Percentiles rank a stretch among this genome's conserved stretches.
phyloP scores from a whole-genome alignment of 225 moss, liverwort and hornwort genomes.

The Pseudoscleropodium purum region DNA sequence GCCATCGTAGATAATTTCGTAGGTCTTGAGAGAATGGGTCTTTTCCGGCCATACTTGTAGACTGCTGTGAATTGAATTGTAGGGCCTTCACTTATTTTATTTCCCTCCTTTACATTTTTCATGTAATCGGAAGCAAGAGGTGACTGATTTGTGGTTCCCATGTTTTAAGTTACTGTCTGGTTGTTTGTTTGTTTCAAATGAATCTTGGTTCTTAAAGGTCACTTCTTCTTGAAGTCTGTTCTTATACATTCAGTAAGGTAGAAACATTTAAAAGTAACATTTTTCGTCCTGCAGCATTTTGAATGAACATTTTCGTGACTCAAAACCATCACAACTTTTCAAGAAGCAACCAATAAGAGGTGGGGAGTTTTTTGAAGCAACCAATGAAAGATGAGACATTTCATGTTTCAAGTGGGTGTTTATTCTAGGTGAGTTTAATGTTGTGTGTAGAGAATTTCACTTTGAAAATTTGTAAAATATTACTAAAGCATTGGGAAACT shows the following conservation, averaged over 20 bases:
- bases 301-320: too few species aligned
- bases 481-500: not conserved
- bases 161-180: not conserved
- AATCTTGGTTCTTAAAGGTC: not conserved
- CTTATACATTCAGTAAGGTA: not conserved
- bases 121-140: not conserved
- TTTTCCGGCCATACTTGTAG: not conserved
- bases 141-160: not conserved
- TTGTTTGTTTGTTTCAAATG: not conserved
- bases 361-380: not conserved
- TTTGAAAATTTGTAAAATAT: not conserved
- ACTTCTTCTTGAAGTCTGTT: not conserved
- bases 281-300: accelerated
- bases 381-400: not conserved
- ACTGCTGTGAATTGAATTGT: not conserved
- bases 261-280: not conserved
- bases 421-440: not conserved
- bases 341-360: not conserved
- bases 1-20: conserved; percentile 37
- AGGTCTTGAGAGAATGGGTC: not conserved
- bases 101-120: not conserved
- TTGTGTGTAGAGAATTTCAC: not conserved
- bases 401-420: not conserved
- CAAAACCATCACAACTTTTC: not conserved
- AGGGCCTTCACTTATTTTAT: not conserved